Conservation (phyloP, 1,139 yeast genomes). For the Candida buenavistaensis region DNA sequence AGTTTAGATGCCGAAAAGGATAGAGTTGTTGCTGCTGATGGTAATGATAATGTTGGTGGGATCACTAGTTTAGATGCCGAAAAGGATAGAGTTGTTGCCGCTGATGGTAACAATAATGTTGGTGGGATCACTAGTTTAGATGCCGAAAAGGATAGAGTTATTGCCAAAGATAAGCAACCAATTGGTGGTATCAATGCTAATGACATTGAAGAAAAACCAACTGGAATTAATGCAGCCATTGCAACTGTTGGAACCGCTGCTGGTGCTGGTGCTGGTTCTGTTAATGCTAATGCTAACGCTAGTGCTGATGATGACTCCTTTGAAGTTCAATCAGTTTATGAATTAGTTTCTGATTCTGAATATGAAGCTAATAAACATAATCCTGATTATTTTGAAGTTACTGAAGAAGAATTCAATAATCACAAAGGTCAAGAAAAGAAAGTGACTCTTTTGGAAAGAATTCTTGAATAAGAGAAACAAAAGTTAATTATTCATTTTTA, state of each 20-base stretch:
- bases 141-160: constrained; percentile 4
- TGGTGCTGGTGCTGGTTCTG: constrained; percentile 13
- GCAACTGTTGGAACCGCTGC: constrained; percentile 1
- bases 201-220: constrained; percentile 10
- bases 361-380: constrained; percentile 43
- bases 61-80: constrained; percentile 2
- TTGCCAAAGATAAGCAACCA: constrained; percentile 7
- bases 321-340: constrained; percentile 47
- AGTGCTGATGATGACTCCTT: constrained; percentile 21
- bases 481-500: constrained; percentile 3
- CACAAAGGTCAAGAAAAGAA: constrained; percentile 18
- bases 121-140: constrained; percentile 9
- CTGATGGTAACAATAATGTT: constrained; percentile 8
- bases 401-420: constrained; percentile 35
- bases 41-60: constrained; percentile 9
- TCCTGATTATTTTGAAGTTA: constrained; percentile 52
- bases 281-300: too few species aligned
- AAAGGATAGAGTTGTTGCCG: constrained; percentile 2
- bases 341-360: constrained; percentile 52
- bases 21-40: constrained; percentile 6
- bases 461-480: neutral
- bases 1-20: constrained; percentile 5
- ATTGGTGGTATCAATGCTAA: constrained; percentile 13
- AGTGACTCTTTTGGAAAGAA: constrained; percentile 8
- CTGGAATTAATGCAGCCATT: constrained; percentile 1